Conservation (phyloP, 1,139 yeast genomes). For the Kluyveromyces marxianus region DNA sequence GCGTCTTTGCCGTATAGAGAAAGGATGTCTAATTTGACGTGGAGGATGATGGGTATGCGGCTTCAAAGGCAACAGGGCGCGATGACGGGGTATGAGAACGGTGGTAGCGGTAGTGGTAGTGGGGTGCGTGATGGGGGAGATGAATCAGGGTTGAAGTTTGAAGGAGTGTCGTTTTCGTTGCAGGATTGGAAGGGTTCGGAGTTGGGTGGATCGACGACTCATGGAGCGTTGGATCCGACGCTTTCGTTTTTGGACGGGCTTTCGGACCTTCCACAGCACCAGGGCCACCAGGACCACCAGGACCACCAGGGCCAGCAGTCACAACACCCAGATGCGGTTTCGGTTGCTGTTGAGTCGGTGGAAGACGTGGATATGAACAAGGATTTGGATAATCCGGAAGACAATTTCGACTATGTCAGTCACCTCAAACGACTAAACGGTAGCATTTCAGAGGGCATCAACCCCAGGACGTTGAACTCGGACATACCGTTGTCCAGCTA, state of each 20-base stretch:
- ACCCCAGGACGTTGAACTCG: constrained; percentile 8
- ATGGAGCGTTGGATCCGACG: constrained; percentile 1
- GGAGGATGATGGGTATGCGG: constrained; percentile 75
- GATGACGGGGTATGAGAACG: neutral
- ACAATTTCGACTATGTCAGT: constrained; percentile 10
- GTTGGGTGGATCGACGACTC: neutral
- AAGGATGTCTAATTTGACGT: constrained; percentile 74
- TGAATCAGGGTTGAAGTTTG: constrained; percentile 1
- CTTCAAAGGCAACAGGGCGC: constrained; percentile 22
- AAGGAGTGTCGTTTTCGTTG: constrained; percentile 1
- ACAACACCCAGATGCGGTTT: neutral
- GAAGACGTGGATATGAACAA: neutral
- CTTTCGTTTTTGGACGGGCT: constrained; percentile 4
- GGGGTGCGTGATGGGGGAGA: neutral
- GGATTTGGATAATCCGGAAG: constrained; percentile 2
- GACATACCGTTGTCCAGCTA: constrained; percentile 2
- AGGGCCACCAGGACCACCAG: neutral
- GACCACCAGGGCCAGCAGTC: neutral
- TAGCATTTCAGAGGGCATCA: constrained; percentile 4
- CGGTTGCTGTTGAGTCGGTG: neutral
- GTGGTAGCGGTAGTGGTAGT: neutral
- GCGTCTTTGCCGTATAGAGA: constrained; percentile 70
- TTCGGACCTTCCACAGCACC: neutral
- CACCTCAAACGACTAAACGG: constrained; percentile 10
- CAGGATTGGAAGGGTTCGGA: constrained; percentile 3